Evolutionary conservation across 2,329 filamentous ascomycete genomes (phyloP), one percentile per base, ranked within the genome.

Genomic region (Colletotrichum ledebouriae): DNA sequence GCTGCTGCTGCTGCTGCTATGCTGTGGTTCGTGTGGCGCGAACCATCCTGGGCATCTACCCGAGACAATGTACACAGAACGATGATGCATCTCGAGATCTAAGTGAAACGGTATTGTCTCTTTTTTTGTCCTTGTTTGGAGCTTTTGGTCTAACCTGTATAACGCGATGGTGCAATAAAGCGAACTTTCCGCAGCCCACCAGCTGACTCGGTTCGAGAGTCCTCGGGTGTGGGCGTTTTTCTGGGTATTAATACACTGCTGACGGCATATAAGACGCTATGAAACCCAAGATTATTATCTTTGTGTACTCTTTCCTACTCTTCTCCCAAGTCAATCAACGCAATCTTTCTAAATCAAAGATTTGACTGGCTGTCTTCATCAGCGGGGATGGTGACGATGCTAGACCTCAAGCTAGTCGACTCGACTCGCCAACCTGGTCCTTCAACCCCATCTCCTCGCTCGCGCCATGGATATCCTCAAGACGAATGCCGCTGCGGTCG

Each of bases 401-500:
- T 73, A 15, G 13, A 12, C 3, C 33, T 53, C 25, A 53, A 46
- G 71, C 72, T 10, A 69, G 71, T 34, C 41, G 69, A 12, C 49
- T 63, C 42, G 53, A 50, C 44, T 57, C 69, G 44, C 37, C 63
- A 56, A 57, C 44, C 61, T 55, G 59, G 71, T 50, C 25, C 25
- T 46, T 46, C 11, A 33, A 17, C 3, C 72, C 73, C 66, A 81
- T 62, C 65, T 77, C 80, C 22, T 78, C 79, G 70, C 73, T 78
- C 6, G 85, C 85, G 0, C 74, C 76, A 12, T 74, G 72, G n/a
- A 89, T 87, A 69, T 89, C 87, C 72, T 87, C 86, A 0, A 78
- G 73, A 11, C 86, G 77, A 62, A 97, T 97, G 1, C 93, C 93
- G 75, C 92, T 94, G 57, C 92, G 85, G 50, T 97, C 93, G 76